A percentile compares a stretch with the other conserved stretches of the same genome.
These are phyloP conservation scores for Saccharomycopsis malanga DNA, from an alignment of 805 yeast genomes.

Conservation along the genomic window DNA sequence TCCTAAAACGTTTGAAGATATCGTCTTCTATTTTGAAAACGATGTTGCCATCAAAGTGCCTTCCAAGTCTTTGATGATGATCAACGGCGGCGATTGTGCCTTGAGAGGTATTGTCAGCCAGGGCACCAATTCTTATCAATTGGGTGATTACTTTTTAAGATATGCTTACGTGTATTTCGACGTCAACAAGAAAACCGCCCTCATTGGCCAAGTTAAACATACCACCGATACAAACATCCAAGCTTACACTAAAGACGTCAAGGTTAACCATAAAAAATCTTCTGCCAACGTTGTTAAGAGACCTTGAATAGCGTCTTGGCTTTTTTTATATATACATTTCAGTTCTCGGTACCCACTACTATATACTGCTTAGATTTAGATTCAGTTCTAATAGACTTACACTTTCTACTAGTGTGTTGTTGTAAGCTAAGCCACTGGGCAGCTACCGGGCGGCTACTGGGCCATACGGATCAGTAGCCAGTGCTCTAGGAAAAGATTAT, in stretches of 20 bases:
- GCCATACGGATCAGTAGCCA: too few species aligned
- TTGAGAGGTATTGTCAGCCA: background rate
- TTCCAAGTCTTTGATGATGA: background rate
- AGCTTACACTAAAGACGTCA: background rate
- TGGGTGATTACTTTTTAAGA: slow-evolving; percentile 8
- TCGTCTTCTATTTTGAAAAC: slow-evolving; percentile 1
- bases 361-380: too few species aligned
- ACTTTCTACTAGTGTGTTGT: too few species aligned
- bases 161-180: slow-evolving; percentile 7
- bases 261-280: background rate
- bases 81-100: slow-evolving; percentile 1
- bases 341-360: too few species aligned
- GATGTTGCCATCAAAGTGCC: background rate
- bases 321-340: too few species aligned
- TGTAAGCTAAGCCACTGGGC: too few species aligned
- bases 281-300: background rate
- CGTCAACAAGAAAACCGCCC: slow-evolving; percentile 1
- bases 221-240: background rate
- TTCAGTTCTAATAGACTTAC: too few species aligned
- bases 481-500: too few species aligned
- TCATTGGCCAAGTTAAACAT: background rate
- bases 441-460: too few species aligned
- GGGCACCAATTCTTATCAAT: background rate
- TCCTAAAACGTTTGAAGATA: background rate
- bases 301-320: too few species aligned